Base-by-base conservation (phyloP, 2,329 filamentous ascomycete genomes). In the Paraphaeosphaeria minitans region DNA sequence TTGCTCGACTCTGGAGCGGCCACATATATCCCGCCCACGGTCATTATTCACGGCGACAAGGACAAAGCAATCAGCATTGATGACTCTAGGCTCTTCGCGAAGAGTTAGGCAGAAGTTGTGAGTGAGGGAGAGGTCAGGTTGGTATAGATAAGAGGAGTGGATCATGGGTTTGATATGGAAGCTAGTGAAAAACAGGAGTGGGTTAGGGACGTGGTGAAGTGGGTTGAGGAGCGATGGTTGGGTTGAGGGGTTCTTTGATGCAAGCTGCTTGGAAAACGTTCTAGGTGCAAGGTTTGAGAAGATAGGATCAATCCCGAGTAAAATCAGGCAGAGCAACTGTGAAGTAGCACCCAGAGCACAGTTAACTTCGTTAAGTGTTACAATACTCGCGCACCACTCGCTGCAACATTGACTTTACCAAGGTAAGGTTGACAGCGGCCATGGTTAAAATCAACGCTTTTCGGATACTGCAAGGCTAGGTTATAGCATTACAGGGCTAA, bases 81-180 rank as follows among this genome's bases (percentile, higher is more conserved):
- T 39, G 66, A 72, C 57, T 70, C 58, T 13, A 59, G 51, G 59
- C 57, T 42, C 4, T 76, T 76, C 58, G 68, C 68, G 27, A 52
- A 65, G 24, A 71, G 69, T 58, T 66, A 60, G 29, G 58, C 60
- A 48, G 51, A 50, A 31, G 46, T 64, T 35, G 53, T 68, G 31
- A 39, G 27, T 4, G 56, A 59, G n/a, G 61, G 60, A 3, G 64
- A 70, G 51, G 58, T 73, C 1, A 69, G 53, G 52, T 55, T 75
- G 3, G 59, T 62, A 47, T 54, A 65, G 14, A 22, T 59, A 45
- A 22, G 66, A 13, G 64, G 65, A 0, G 51, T 61, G 47, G 69
- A 75, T 39, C 75, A 76, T 63, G 75, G 73, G 8, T 76, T 76
- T 48, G 73, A 75, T 57, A 58, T 53, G 24, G 59, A 58, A 19